Percentiles rank a stretch among this genome's conserved stretches.
These are phyloP conservation scores for Kuraishia ogatae DNA, from an alignment of 805 yeast genomes.

Conservation along the genomic window DNA sequence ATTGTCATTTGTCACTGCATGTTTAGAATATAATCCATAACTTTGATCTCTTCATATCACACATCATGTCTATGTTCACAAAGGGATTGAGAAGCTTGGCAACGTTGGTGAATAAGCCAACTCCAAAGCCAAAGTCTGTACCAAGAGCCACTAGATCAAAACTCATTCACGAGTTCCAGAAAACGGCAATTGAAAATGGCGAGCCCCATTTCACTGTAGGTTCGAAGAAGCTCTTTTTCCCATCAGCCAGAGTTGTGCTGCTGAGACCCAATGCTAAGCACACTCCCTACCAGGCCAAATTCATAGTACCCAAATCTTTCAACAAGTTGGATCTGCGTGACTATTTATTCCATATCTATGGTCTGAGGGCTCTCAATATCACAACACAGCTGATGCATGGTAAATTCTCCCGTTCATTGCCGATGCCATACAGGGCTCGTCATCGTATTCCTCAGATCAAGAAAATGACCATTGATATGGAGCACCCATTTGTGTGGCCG, in stretches of 20 bases:
- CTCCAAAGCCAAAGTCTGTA: neutral
- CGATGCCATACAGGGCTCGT: conserved; percentile 53
- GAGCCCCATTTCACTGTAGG: conserved; percentile 82
- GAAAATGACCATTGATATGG: conserved; percentile 96
- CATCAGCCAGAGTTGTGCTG: conserved; percentile 72
- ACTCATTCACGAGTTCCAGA: conserved; percentile 9
- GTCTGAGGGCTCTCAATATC: conserved; percentile 79
- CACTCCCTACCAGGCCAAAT: conserved; percentile 95
- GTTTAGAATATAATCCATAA: too few species aligned
- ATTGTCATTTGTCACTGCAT: too few species aligned
- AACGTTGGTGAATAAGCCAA: neutral
- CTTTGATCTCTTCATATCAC: too few species aligned
- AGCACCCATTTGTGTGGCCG: conserved; percentile 96
- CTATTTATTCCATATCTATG: conserved; percentile 84
- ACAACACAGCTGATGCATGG: conserved; percentile 81
- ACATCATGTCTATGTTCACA: neutral
- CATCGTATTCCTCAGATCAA: conserved; percentile 74
- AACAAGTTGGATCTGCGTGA: conserved; percentile 93
- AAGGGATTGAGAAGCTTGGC: neutral
- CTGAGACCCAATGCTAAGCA: conserved; percentile 92
- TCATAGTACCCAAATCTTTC: conserved; percentile 87
- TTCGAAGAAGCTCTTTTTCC: conserved; percentile 68
- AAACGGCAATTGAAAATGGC: conserved; percentile 48
- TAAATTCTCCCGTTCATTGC: conserved; percentile 45
- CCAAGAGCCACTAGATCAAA: neutral